Base-by-base conservation (phyloP, 495 filamentous ascomycete species). In the Hypoxylon cercidicola region DNA sequence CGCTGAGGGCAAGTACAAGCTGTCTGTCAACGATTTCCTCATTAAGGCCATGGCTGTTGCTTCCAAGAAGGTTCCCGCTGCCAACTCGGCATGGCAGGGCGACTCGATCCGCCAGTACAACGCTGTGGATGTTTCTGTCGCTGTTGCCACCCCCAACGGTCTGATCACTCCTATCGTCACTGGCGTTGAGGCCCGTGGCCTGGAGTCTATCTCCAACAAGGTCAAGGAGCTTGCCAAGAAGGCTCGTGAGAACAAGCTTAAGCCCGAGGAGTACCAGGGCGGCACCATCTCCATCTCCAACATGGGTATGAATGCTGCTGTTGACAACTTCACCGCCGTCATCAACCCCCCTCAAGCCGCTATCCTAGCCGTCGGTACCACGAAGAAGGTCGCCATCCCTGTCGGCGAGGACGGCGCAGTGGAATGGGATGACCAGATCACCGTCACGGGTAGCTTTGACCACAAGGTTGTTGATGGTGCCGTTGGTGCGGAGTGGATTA, bases 271-370 rank as follows among this genome's bases (percentile, higher is more conserved):
- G 79, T 99, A 94, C 88, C 94, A 97, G 81, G 96, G 96, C 43
- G 96, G 96, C 75, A 97, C 93, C 68, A 96, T 99, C 81, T 97
- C 94, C 74, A 99, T 99, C 81, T 94, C 90, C 81, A 99, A 99
- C 87, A 97, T 99, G 96, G 96, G 96, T 75, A 98, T 98, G 95
- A 99, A 99, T 85, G 70, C 88, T 9, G 96, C 96, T 35, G 88
- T 99, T 63, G 93, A 97, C 74, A 88, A 92, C 67, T 99, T 99
- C 84, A 97, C 96, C n/a, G 96, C 96, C 64, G 90, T 99, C 74
- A 97, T 99, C 86, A 99, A 99, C 85, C 96, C 96, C 45, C 96
- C 96, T 28, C 95, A 99, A 82, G 93, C 96, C 41, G 88, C 86
- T 72, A 99, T 99, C 77, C 85, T 99, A 57, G 96, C 96, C 44